Evolutionary conservation across 495 filamentous ascomycete species (phyloP).

Genomic region (Hyaloscypha hepaticicola): DNA sequence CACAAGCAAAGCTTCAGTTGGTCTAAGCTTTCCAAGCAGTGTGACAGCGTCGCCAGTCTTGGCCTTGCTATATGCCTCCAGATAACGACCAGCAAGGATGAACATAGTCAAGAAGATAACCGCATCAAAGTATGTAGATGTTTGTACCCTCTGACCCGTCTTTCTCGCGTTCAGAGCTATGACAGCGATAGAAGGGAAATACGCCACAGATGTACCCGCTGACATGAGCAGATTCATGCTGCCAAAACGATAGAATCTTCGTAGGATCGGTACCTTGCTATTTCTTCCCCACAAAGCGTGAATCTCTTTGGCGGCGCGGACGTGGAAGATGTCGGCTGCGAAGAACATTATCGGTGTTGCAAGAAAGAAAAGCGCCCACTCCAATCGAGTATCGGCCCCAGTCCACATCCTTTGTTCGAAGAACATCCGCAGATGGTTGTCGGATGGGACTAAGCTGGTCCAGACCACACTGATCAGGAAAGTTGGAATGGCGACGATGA

Average conservation of each 20-base stretch:
- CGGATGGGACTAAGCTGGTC: conserved; percentile 72
- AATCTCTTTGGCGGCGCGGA: conserved; percentile 77
- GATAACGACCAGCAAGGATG: conserved; percentile 71
- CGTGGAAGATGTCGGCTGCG: conserved; percentile 84
- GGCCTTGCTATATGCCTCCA: conserved; percentile 94
- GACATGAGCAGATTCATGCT: conserved; percentile 97
- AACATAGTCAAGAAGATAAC: conserved; percentile 94
- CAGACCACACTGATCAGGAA: conserved; percentile 89
- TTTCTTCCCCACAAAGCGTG: conserved; percentile 72
- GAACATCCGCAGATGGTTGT: conserved; percentile 56
- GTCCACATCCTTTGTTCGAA: conserved; percentile 72
- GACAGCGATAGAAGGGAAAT: conserved; percentile 78
- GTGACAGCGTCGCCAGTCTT: conserved; percentile 88
- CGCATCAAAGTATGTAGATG: conserved; percentile 84
- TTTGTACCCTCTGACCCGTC: conserved; percentile 39
- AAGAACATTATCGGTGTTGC: conserved; percentile 90
- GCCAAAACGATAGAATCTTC: conserved; percentile 86
- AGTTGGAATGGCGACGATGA: conserved; percentile 78
- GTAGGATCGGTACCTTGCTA: conserved; percentile 71
- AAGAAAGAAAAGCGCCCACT: conserved; percentile 83
- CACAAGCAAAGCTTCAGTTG: conserved; percentile 74
- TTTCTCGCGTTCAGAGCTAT: conserved; percentile 53
- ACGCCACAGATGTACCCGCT: conserved; percentile 84
- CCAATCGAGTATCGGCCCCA: conserved; percentile 68
- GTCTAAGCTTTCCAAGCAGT: conserved; percentile 75